Evolutionary conservation across 108 stramenopile species (phyloP), one percentile per base, ranked within the genome.

Genomic region (Pseudonitzschia multiseries): DNA sequence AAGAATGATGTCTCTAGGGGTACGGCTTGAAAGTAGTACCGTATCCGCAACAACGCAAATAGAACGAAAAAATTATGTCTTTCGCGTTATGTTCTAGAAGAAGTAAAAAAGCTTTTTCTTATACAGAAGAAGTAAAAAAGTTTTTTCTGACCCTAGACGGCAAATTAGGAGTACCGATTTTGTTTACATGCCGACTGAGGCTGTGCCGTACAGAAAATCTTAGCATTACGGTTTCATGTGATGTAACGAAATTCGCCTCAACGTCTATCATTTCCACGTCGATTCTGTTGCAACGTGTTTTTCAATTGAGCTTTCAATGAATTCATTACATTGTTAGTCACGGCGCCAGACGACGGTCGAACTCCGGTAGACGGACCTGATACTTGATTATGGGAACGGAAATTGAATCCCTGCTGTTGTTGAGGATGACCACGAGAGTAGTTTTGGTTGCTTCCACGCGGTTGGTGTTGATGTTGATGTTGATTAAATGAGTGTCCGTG

Each of bases 301-400:
- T 86, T 75, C 70, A 96, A 80, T 70, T 96, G 95, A 20, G 91
- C 86, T 22, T 88, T 85, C 59, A 96, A 81, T 65, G 78, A 92
- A 57, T 63, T 83, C 86, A 90, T 85, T 9, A 87, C 78, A 46
- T 80, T 83, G 22, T 72, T 32, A 18, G 81, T 84, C 14, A 79
- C 88, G 18, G 31, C 57, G 15, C 70, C 18, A 14, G 69, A 70
- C 53, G 57, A n/a, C 22, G 61, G 46, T 29, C 71, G 70, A 2
- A 24, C 46, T 61, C 69, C 68, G 18, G 68, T 57, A 15, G 57
- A 26, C 42, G 70, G 65, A 6, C 66, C 68, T 22, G 73, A 57
- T 46, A 53, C 26, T 26, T 70, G 64, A 29, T 71, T 57, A 32
- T 70, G 50, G 4, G 68, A 36, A 62, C 77, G 81, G 50, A 82